Evolutionary conservation across 768 basidiomycete species (phyloP), one percentile per base, ranked within the genome.

Genomic region (Cystobasidium onofrii): DNA sequence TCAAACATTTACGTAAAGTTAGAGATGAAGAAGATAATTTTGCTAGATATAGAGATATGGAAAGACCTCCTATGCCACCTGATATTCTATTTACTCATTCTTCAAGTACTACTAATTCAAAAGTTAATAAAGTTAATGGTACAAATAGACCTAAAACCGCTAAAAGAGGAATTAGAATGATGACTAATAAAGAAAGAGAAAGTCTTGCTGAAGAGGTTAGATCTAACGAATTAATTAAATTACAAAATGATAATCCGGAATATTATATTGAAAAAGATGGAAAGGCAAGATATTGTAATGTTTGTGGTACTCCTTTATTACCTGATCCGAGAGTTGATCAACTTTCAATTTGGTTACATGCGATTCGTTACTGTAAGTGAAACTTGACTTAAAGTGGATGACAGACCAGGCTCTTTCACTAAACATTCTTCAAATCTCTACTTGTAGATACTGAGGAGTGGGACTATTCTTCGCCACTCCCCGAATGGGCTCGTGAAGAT

Each of bases 291-390:
- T 96, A 91, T 82, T 99, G 95, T 80, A 84, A 86, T 0, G 90
- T 92, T 79, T 99, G 95, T 80, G 97, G 90, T 81, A 84, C 96
- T 57, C 96, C 96, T 18, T 82, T 97, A 29, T 88, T 93, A 73
- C 91, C 92, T 13, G 96, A 99, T 81, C 96, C 95, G 1, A 87
- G 86, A 78, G 93, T 94, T 1, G 91, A 93, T 80, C 87, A 87
- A 75, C 83, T 98, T 72, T 97, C 92, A 82, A 98, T 99, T 76
- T 99, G 94, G 82, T 82, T 99, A 79, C 96, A 99, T 78, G 94
- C 96, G 31, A 81, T 90, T 79, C 86, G 86, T 77, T 97, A 79
- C 74, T 77, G 76, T 63, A 79, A 79, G 6, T 77, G 76, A 44
- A 65, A 74, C 64, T 76, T 46, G 80, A 6, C 79, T 17, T 78